phyloP scores from a whole-genome alignment of 305 asterid genomes.

The Coffea humblotiana region DNA sequence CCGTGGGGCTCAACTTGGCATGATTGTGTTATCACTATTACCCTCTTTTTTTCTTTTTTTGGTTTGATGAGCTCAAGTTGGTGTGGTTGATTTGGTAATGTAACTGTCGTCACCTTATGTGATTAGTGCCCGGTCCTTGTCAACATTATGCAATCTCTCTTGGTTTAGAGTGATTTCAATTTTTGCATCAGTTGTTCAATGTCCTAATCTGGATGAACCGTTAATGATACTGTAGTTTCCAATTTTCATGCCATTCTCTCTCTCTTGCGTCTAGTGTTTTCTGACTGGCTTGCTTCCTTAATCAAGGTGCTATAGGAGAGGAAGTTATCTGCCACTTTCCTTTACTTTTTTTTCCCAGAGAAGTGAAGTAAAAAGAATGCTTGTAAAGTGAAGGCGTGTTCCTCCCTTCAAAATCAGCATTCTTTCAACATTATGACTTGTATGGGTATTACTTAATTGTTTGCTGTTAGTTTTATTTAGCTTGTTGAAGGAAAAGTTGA shows the following conservation, averaged over 20 bases:
- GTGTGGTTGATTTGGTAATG: conserved; percentile 54
- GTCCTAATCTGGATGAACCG: conserved; percentile 18
- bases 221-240: conserved; percentile 5
- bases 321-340: conserved; percentile 19
- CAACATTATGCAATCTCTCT: conserved; percentile 44
- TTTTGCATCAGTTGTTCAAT: not conserved
- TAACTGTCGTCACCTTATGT: conserved; percentile 54
- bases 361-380: conserved; percentile 18
- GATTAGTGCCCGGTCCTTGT: conserved; percentile 40
- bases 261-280: conserved; percentile 15
- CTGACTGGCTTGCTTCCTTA: conserved; percentile 29
- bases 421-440: conserved; percentile 7
- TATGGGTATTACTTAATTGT: not conserved
- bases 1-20: conserved; percentile 51
- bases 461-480: conserved; percentile 12
- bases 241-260: not conserved
- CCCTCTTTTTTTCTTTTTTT: too few species aligned
- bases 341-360: conserved; percentile 9
- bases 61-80: conserved; percentile 21
- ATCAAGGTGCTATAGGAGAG: conserved; percentile 19
- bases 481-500: conserved; percentile 8
- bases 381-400: conserved; percentile 25
- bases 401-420: conserved; percentile 8
- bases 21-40: not conserved
- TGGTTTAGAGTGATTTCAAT: conserved; percentile 11